Conservation (phyloP, 2,329 filamentous ascomycete genomes). For the Fusarium sp. region DNA sequence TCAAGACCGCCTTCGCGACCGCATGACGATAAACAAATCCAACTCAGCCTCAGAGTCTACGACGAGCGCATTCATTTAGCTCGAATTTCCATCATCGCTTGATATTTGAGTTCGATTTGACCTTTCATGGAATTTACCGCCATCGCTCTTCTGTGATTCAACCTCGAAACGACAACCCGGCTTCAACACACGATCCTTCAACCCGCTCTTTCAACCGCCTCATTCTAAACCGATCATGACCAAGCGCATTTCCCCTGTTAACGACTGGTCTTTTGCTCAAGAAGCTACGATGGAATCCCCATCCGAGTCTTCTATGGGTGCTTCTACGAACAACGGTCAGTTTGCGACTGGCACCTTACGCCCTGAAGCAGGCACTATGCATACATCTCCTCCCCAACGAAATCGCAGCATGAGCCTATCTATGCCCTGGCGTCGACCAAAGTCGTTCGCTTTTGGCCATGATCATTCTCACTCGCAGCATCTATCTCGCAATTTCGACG, state of each 20-base stretch:
- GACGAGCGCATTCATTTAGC: conserved; percentile 18
- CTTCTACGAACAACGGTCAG: conserved; percentile 22
- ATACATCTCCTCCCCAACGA: conserved; percentile 50
- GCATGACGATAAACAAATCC: conserved; percentile 30
- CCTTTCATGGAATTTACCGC: conserved; percentile 6
- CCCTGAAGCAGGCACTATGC: conserved; percentile 19
- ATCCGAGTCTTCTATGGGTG: conserved; percentile 37
- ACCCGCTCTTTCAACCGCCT: not conserved
- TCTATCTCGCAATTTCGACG: conserved; percentile 49
- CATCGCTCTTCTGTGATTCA: not conserved
- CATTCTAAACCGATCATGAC: conserved; percentile 46
- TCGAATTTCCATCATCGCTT: not conserved
- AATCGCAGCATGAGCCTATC: conserved; percentile 65
- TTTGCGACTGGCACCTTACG: conserved; percentile 4
- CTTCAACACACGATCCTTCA: conserved; percentile 12
- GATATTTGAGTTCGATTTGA: conserved; percentile 2
- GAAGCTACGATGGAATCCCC: conserved; percentile 54
- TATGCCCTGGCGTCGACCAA: conserved; percentile 63
- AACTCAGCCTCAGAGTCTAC: not conserved
- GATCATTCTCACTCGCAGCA: conserved; percentile 51
- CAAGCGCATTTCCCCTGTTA: conserved; percentile 55
- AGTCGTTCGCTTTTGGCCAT: conserved; percentile 56
- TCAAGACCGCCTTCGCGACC: conserved; percentile 31
- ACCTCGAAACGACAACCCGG: conserved; percentile 10
- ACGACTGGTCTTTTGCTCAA: conserved; percentile 58